phyloP scores from a whole-genome alignment of 306 rosid species.

The Medicago lupulina region DNA sequence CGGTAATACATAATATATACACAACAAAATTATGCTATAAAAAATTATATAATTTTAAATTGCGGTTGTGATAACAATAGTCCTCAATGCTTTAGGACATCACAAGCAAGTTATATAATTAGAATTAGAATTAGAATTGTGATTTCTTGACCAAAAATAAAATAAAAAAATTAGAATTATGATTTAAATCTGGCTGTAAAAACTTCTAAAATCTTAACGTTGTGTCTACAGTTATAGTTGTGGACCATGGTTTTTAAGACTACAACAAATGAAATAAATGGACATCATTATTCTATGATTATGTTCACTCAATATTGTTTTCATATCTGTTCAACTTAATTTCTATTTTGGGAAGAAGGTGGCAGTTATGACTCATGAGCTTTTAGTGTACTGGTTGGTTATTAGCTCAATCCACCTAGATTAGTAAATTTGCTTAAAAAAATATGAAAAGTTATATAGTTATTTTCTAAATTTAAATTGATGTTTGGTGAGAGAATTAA shows the following conservation, averaged over 20 bases:
- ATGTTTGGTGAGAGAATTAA: constrained; percentile 53
- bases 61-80: not conserved
- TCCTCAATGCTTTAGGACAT: not conserved
- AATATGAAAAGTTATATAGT: no score
- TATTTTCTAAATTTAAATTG: constrained; percentile 6
- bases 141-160: no score
- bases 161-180: not conserved
- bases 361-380: not conserved
- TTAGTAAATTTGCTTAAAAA: no score
- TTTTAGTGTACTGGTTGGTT: constrained; percentile 12
- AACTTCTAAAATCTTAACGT: not conserved
- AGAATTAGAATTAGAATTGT: not conserved
- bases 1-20: no score
- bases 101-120: no score
- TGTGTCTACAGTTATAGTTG: not conserved
- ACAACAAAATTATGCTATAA: not conserved
- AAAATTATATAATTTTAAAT: not conserved
- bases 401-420: not conserved
- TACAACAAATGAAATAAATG: not conserved
- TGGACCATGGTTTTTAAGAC: not conserved
- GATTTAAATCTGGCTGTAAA: not conserved
- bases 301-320: not conserved
- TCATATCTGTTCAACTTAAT: not conserved
- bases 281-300: not conserved
- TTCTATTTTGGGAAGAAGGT: constrained; percentile 13